Conservation (phyloP, 208 protist genomes). For the Borovskyia barvae region DNA sequence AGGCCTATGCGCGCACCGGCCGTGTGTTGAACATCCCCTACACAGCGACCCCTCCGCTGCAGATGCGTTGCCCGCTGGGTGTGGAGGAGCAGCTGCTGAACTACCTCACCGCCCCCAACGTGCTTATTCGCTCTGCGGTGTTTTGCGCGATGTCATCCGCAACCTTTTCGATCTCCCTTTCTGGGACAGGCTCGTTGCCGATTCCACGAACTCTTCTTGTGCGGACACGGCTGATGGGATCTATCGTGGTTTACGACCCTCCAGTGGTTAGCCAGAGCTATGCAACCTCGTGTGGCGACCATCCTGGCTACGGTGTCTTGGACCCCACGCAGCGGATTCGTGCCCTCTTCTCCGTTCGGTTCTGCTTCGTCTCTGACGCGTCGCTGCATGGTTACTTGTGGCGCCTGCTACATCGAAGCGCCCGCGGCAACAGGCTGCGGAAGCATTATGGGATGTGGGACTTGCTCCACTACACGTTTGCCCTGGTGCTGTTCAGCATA, state of each 20-base stretch:
- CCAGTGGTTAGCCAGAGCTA: slow-evolving; percentile 30
- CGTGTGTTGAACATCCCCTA: slow-evolving; percentile 81
- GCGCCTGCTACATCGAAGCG: slow-evolving; percentile 13
- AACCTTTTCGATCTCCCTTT: not conserved
- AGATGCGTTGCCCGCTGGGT: not conserved
- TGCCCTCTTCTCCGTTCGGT: slow-evolving; percentile 59
- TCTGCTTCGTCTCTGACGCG: slow-evolving; percentile 52
- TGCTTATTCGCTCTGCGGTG: slow-evolving; percentile 66
- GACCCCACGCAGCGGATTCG: slow-evolving; percentile 38
- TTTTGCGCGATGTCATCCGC: slow-evolving; percentile 22
- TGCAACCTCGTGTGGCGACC: slow-evolving; percentile 9
- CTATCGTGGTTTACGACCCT: slow-evolving; percentile 39
- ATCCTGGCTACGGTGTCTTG: slow-evolving; percentile 14
- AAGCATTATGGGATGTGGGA: slow-evolving; percentile 7
- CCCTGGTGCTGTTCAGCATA: slow-evolving; percentile 11
- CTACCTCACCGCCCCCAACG: slow-evolving; percentile 74
- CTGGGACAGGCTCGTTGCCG: not conserved
- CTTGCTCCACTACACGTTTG: slow-evolving; percentile 13
- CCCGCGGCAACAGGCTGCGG: not conserved
- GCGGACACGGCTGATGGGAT: slow-evolving; percentile 23
- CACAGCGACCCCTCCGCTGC: slow-evolving; percentile 4
- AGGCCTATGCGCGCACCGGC: slow-evolving; percentile 75
- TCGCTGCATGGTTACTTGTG: slow-evolving; percentile 19
- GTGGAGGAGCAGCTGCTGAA: slow-evolving; percentile 53
- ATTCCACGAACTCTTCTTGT: slow-evolving; percentile 24